Base-by-base conservation (phyloP, 495 filamentous ascomycete species). In the Poronia punctata region DNA sequence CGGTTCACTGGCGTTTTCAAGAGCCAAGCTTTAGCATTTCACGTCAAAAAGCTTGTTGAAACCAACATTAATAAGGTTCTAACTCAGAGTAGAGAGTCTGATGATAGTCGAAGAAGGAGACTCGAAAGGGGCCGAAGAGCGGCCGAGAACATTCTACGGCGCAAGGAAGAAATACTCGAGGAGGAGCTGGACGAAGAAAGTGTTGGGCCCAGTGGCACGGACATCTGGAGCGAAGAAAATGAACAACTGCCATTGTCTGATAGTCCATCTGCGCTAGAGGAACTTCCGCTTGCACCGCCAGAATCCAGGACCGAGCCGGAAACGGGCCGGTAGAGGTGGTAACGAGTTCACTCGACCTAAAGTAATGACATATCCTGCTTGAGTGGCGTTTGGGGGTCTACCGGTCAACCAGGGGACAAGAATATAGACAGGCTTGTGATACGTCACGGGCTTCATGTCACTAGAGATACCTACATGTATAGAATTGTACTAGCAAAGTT, bases 41-140 rank as follows among this genome's bases (percentile, higher is more conserved):
- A 95, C 59, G 76, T 86, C 24, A 96, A 96, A 60, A 55, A 60
- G 14, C 45, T 94, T 33, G 81, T 88, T 11, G 89, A 97, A 65
- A 68, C 76, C 19, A 76, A 72, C 52, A 95, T 98, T 56, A 74
- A 86, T 42, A 56, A 72, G 11, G 71, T 74, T 14, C 67, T 96
- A 36, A 67, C 68, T 14, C 42, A 50, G 2, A 31, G 71, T 6
- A 54, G 35, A 18, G 52, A 58, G 20, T 33, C 35, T 11, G 35
- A 40, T 1, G 46, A 46, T 15, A 10, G 10, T 17, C 48, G 53
- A 8, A 48, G 35, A 40, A 28, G 9, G 18, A 45, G 34, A 8
- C 29, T 54, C 4, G 25, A 48, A 24, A 21, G 14, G 5, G 52
- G 53, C 4, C 53, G 66, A 10, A 30, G 23, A 26, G 7, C 32